These are phyloP conservation scores for Zelopaecilomyces penicillatus DNA, from an alignment of 2,329 filamentous ascomycete species.

Conservation along the genomic window DNA sequence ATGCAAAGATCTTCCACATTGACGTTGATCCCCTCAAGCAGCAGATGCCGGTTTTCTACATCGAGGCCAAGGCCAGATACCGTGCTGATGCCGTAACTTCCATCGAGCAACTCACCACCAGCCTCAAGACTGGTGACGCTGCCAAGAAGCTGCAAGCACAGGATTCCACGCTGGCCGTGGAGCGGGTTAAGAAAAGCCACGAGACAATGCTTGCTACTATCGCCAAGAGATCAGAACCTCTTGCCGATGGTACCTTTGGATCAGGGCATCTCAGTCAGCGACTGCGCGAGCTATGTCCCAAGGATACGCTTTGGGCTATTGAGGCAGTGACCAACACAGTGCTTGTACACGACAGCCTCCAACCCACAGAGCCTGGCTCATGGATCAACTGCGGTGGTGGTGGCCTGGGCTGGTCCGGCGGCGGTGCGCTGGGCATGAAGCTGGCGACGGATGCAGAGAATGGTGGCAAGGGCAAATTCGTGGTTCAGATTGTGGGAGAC, in stretches of 20 bases:
- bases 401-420: conserved; percentile 73
- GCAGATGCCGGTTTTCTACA: conserved; percentile 66
- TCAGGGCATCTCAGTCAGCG: conserved; percentile 31
- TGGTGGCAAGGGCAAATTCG: conserved; percentile 38
- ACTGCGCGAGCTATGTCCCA: conserved; percentile 25
- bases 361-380: conserved; percentile 56
- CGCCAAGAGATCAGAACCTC: conserved; percentile 45
- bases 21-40: conserved; percentile 61
- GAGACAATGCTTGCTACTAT: conserved; percentile 52
- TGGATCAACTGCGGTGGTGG: conserved; percentile 79
- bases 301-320: conserved; percentile 61
- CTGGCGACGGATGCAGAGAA: conserved; percentile 46
- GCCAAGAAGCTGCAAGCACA: conserved; percentile 27
- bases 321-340: conserved; percentile 68
- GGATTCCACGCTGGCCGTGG: conserved; percentile 16
- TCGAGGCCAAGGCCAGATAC: conserved; percentile 57
- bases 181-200: conserved; percentile 49
- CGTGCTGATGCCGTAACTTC: conserved; percentile 56
- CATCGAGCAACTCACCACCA: conserved; percentile 59
- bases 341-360: conserved; percentile 63
- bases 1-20: conserved; percentile 52
- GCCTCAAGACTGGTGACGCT: conserved; percentile 43
- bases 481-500: conserved; percentile 49
- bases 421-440: conserved; percentile 67
- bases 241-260: conserved; percentile 43